Evolutionary conservation across 2,329 filamentous ascomycete species (phyloP).

Genomic region (Truncatella angustata): DNA sequence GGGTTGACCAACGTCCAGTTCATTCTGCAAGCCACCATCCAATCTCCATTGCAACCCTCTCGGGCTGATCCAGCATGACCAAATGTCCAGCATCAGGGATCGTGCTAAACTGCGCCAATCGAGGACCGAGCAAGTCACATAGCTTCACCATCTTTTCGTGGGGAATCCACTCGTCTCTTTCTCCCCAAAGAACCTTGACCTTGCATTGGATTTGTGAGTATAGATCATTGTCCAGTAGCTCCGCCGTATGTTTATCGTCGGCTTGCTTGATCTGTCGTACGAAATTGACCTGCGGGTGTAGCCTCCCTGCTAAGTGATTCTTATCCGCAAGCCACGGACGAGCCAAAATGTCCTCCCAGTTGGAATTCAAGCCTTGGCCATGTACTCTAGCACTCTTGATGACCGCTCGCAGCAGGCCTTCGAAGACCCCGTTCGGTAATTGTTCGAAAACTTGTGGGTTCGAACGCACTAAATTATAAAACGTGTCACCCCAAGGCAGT

Average conservation of each 20-base stretch:
- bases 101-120: neutral
- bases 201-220: neutral
- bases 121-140: neutral
- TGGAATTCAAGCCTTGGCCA: neutral
- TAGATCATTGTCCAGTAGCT: neutral
- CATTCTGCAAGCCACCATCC: constrained; percentile 3
- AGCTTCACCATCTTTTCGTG: neutral
- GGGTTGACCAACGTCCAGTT: too few species aligned
- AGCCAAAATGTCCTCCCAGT: constrained; percentile 3
- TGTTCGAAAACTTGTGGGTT: constrained; percentile 1
- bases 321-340: constrained; percentile 2
- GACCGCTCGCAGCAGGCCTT: neutral
- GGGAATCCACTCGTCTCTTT: constrained; percentile 1
- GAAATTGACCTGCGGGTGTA: neutral
- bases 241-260: constrained; percentile 1
- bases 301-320: too few species aligned
- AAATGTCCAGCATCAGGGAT: constrained; percentile 1
- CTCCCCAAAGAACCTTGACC: constrained; percentile 6
- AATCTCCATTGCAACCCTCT: constrained; percentile 1
- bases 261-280: constrained; percentile 5
- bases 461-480: constrained; percentile 4
- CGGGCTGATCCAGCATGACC: constrained; percentile 5
- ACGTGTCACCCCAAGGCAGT: constrained; percentile 4
- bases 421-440: neutral
- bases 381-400: neutral